Evolutionary conservation across 192 early-diverging fungal genomes (phyloP).

Genomic region (Ramicandelaber brevisporus): DNA sequence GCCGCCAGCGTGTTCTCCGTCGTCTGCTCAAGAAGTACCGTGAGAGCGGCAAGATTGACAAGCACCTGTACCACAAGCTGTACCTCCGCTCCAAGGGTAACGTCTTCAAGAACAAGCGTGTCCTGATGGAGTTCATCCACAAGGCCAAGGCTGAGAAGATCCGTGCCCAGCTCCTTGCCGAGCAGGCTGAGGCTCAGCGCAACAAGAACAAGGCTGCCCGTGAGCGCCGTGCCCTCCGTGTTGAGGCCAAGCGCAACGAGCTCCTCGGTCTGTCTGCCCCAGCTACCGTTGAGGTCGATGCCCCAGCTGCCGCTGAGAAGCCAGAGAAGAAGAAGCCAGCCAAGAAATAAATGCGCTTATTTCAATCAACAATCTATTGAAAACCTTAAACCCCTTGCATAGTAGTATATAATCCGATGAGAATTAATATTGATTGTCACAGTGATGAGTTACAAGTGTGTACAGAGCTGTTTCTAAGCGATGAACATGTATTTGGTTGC

Average conservation of each 20-base stretch:
- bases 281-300: slow-evolving; percentile 6
- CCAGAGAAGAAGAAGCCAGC: slow-evolving; percentile 1
- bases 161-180: slow-evolving; percentile 69
- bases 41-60: slow-evolving; percentile 92
- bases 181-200: slow-evolving; percentile 97
- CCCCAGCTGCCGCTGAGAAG: slow-evolving; percentile 1
- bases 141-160: slow-evolving; percentile 97
- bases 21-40: slow-evolving; percentile 92
- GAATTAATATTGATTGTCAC: too few species aligned
- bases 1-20: slow-evolving; percentile 86
- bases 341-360: background rate
- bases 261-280: slow-evolving; percentile 17
- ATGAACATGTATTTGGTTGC: too few species aligned
- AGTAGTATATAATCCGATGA: too few species aligned
- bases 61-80: slow-evolving; percentile 90
- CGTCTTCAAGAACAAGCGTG: slow-evolving; percentile 99
- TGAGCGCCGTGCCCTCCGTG: slow-evolving; percentile 65
- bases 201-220: slow-evolving; percentile 83
- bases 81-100: slow-evolving; percentile 99
- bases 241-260: slow-evolving; percentile 75
- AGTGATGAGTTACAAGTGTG: too few species aligned
- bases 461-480: too few species aligned
- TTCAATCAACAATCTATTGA: background rate
- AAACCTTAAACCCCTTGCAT: too few species aligned
- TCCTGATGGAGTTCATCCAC: slow-evolving; percentile 98